Evolutionary conservation across 805 yeast species (phyloP).

Genomic region (Wickerhamiella spandovensis): DNA sequence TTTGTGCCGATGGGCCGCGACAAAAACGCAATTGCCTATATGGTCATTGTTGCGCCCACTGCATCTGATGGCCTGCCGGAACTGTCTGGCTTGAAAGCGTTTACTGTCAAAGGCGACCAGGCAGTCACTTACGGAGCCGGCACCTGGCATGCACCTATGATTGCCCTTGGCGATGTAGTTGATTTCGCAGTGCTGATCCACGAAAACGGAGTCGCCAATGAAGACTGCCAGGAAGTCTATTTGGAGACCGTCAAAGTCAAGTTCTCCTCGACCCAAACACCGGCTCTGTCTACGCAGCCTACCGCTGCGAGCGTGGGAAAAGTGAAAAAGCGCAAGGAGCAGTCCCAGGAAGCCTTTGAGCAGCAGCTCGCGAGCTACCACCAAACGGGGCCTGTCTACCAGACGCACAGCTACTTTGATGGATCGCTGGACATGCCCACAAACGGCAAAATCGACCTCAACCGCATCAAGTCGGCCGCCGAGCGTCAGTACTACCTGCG

Average conservation of each 20-base stretch:
- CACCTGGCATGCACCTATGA: slow-evolving; percentile 97
- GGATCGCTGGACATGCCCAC: not conserved
- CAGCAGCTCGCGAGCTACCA: slow-evolving; percentile 40
- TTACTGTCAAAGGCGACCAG: slow-evolving; percentile 67
- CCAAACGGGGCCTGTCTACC: slow-evolving; percentile 38
- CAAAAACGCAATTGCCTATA: slow-evolving; percentile 37
- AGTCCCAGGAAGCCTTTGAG: slow-evolving; percentile 48
- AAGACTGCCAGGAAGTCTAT: slow-evolving; percentile 72
- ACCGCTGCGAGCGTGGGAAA: slow-evolving; percentile 11
- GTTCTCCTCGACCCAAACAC: slow-evolving; percentile 4
- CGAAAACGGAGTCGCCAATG: slow-evolving; percentile 67
- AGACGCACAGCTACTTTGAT: slow-evolving; percentile 9
- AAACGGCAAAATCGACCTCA: slow-evolving; percentile 41
- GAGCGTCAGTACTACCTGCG: slow-evolving; percentile 49
- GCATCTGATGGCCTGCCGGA: slow-evolving; percentile 42
- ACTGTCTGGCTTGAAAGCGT: slow-evolving; percentile 44
- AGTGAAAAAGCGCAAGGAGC: slow-evolving; percentile 48
- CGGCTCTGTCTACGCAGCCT: not conserved
- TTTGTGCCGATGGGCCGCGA: slow-evolving; percentile 78
- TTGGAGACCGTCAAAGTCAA: slow-evolving; percentile 35
- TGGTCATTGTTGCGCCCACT: slow-evolving; percentile 63
- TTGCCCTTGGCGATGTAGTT: slow-evolving; percentile 47
- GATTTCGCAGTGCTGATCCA: slow-evolving; percentile 85
- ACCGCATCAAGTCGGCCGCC: slow-evolving; percentile 41
- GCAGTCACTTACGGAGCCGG: slow-evolving; percentile 78